Evolutionary conservation across 345 rosid genomes (phyloP), one percentile per base, ranked within the genome.

Genomic region (Combretum micranthum): DNA sequence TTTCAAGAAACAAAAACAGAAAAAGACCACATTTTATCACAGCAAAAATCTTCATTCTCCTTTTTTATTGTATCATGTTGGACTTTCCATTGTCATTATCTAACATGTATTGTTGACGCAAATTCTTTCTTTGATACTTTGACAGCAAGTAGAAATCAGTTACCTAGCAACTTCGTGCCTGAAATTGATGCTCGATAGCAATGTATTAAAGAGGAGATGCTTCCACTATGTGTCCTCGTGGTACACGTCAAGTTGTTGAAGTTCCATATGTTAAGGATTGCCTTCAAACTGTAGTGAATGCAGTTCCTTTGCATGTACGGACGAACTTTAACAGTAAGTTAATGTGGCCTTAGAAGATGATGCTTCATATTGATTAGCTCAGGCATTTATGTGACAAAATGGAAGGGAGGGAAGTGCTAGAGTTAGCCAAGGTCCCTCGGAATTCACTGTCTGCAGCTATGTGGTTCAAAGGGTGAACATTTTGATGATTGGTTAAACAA

Each of bases 211-310:
- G 83, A 64, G 98, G 97, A 7, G 97, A 86, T 74, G 83, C 89
- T 53, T 82, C 90, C 11, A 76, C 87, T 20, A 94, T 83, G 3
- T 84, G 83, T 55, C 84, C 88, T 7, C 84, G 86, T 2, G 87
- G 77, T 59, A 72, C 89, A 42, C 78, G 89, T 65, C 69, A 94
- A 61, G 80, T 79, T 15, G 79, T 92, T 59, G 98, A 86, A 71
- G 97, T 79, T 61, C 97, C 97, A 57, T 88, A 63, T 55, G 90
- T 92, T 32, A 94, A 92, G 76, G 98, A 92, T 52, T 92, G 97
- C 63, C 89, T 92, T 71, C 98, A 88, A 47, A 96, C 94, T 53
- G 98, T 86, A 55, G 59, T 88, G 22, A 88, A 92, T 58, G 76
- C 86, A 21, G 77, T 88, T 72, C 90, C 97, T 3, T 68, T 89